Conservation (phyloP, 805 yeast species). For the Torulaspora franciscae region DNA sequence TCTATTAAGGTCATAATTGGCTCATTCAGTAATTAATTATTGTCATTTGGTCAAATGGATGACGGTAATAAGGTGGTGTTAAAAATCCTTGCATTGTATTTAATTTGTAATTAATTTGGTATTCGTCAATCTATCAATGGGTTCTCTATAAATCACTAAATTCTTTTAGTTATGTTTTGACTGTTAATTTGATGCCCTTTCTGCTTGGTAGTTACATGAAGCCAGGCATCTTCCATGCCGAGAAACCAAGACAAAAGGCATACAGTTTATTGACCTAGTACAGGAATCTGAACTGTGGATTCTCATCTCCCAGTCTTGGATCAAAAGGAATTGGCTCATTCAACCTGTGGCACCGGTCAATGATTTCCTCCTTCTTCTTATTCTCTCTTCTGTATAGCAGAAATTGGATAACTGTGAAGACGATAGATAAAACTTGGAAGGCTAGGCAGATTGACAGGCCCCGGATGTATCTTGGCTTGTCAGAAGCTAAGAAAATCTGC, state of each 20-base stretch:
- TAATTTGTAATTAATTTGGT: too few relatives aligned
- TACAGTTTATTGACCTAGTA: slow-evolving; percentile 28
- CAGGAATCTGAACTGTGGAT: slow-evolving; percentile 46
- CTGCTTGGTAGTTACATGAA: too few relatives aligned
- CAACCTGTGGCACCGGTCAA: slow-evolving; percentile 31
- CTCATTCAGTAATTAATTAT: slow-evolving; percentile 3
- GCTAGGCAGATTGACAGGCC: slow-evolving; percentile 44
- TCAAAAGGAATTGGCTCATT: slow-evolving; percentile 36
- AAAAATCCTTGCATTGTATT: too few relatives aligned
- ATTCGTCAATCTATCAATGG: too few relatives aligned
- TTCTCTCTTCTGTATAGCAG: slow-evolving; percentile 35
- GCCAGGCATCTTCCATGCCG: too few relatives aligned
- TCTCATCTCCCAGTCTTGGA: slow-evolving; percentile 35
- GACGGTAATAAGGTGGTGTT: too few relatives aligned
- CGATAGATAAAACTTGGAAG: slow-evolving; percentile 40
- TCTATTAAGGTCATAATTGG: neutral
- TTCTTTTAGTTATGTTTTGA: too few relatives aligned
- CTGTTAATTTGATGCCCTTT: too few relatives aligned
- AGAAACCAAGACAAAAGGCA: neutral
- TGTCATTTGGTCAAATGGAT: too few relatives aligned
- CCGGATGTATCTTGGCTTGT: slow-evolving; percentile 39
- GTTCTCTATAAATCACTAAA: too few relatives aligned
- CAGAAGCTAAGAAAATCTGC: slow-evolving; percentile 35
- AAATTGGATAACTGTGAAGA: slow-evolving; percentile 34
- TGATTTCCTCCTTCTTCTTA: slow-evolving; percentile 36